Conservation (phyloP, 1,284 basidiomycete genomes). For the Moesziomyces antarcticus region DNA sequence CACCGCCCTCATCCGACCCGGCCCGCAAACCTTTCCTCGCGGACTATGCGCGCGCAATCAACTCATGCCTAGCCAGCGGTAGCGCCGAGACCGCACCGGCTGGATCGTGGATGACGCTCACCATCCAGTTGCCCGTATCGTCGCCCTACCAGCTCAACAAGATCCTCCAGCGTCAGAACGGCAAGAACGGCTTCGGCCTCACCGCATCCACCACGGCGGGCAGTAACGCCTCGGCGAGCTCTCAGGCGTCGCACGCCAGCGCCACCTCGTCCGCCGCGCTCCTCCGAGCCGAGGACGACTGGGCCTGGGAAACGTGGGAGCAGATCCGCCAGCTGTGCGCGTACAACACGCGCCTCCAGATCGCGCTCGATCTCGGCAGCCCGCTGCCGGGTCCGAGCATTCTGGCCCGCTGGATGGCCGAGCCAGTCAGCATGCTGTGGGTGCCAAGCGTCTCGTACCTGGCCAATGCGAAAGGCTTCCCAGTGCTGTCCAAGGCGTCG, state of each 20-base stretch:
- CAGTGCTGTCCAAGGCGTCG: constrained; percentile 84
- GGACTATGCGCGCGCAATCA: constrained; percentile 89
- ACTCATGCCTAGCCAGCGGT: constrained; percentile 45
- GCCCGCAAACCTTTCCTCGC: constrained; percentile 77
- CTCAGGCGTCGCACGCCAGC: constrained; percentile 35
- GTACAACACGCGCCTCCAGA: constrained; percentile 79
- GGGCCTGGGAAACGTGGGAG: constrained; percentile 96
- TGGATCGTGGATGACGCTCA: constrained; percentile 55
- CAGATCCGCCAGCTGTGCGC: constrained; percentile 87
- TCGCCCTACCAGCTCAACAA: constrained; percentile 51
- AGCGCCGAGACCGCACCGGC: constrained; percentile 55
- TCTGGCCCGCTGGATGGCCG: constrained; percentile 87
- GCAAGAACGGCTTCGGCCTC: constrained; percentile 20
- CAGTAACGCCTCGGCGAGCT: constrained; percentile 34
- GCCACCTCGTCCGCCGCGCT: constrained; percentile 70
- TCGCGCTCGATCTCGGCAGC: constrained; percentile 88
- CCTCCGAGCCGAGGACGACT: constrained; percentile 74
- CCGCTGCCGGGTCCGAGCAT: constrained; percentile 75
- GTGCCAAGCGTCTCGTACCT: constrained; percentile 91
- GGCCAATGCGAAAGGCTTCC: constrained; percentile 95
- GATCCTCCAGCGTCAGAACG: constrained; percentile 50
- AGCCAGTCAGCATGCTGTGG: constrained; percentile 87
- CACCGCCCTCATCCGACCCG: constrained; percentile 80
- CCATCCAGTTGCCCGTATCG: constrained; percentile 63
- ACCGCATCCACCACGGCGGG: constrained; percentile 39